Base-by-base conservation (phyloP, 2,329 filamentous ascomycete genomes). In the Aureobasidium sp. region DNA sequence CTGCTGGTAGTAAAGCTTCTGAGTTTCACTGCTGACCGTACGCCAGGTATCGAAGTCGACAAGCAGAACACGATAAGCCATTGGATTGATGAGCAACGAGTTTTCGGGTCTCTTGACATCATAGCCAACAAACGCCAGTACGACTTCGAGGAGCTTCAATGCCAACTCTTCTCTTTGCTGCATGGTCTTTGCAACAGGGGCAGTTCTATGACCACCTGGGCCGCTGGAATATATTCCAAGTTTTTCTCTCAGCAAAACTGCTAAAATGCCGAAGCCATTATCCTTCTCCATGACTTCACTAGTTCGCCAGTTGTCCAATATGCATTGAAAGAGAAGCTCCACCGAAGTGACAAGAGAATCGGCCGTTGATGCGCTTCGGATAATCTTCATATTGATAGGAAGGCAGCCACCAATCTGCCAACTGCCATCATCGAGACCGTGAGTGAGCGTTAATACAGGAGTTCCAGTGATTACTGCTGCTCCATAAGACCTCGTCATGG, bases 211-310 rank as follows among this genome's bases (percentile, higher is more conserved):
- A 36, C n/a, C 27, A 36, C 23, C 46, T 26, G 44, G n/a, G 15
- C 44, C 44, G 32, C 36, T 41, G 34, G 36, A 48, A 17, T 55
- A 32, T 53, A 76, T 70, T 5, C 88, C 88, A 36, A 96, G 79
- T 72, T 96, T 97, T 61, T 90, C 89, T 61, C 91, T 87, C 27
- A 99, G 76, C 20, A 97, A 81, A 74, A 91, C 86, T 44, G 89
- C 89, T 56, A 99, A 77, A 39, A 97, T 89, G 29, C 90, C 88
- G 71, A 97, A 99, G 0, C 93, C 95, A 67, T 95, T 94, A 64
- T 96, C 91, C 69, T 90, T 87, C 74, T 99, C 94, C 89, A 99
- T 97, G 29, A 94, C 92, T 73, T 99, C 95, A 67, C 94, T 97
- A 67, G 97, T 97, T 66, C 94, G 85, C 94, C 95, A 99, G 71